phyloP scores from a whole-genome alignment of 169 alveolate genomes.

The Blepharisma undulans region DNA sequence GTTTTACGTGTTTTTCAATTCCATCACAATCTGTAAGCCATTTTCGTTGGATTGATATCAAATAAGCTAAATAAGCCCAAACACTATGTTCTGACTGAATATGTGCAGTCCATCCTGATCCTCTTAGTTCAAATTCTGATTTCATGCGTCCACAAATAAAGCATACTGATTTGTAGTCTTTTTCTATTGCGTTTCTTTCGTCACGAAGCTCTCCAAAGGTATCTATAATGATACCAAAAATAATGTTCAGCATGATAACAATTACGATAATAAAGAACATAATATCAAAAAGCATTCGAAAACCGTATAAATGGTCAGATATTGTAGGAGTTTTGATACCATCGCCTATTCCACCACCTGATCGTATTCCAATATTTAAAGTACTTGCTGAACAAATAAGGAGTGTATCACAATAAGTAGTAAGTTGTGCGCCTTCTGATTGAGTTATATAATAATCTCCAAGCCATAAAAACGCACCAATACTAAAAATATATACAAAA shows the following conservation, averaged over 20 bases:
- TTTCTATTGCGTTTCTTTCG: conserved; percentile 53
- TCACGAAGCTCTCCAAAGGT: conserved; percentile 80
- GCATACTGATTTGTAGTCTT: conserved; percentile 58
- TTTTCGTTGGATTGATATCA: conserved; percentile 17
- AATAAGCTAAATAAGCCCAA: conserved; percentile 37
- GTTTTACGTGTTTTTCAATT: conserved; percentile 27
- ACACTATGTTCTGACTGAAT: conserved; percentile 40
- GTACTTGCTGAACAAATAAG: conserved; percentile 62
- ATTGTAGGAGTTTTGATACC: conserved; percentile 42
- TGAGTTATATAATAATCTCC: conserved; percentile 40
- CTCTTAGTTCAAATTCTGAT: conserved; percentile 41
- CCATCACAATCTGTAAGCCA: conserved; percentile 34
- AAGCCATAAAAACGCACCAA: conserved; percentile 32
- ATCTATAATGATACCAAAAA: conserved; percentile 78
- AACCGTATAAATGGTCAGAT: not conserved
- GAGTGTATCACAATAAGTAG: conserved; percentile 55
- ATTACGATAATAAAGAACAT: conserved; percentile 36
- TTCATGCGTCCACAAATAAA: conserved; percentile 62
- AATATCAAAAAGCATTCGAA: conserved; percentile 24
- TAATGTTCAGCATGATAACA: conserved; percentile 50
- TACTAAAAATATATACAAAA: conserved; percentile 52
- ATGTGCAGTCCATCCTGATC: conserved; percentile 42
- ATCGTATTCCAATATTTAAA: conserved; percentile 71
- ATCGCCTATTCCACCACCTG: conserved; percentile 85
- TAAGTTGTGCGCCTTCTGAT: conserved; percentile 52